Percentiles rank a stretch among this genome's conserved stretches.
Conservation (phyloP, 2,329 filamentous ascomycete species). For the Venturia nashicola region DNA sequence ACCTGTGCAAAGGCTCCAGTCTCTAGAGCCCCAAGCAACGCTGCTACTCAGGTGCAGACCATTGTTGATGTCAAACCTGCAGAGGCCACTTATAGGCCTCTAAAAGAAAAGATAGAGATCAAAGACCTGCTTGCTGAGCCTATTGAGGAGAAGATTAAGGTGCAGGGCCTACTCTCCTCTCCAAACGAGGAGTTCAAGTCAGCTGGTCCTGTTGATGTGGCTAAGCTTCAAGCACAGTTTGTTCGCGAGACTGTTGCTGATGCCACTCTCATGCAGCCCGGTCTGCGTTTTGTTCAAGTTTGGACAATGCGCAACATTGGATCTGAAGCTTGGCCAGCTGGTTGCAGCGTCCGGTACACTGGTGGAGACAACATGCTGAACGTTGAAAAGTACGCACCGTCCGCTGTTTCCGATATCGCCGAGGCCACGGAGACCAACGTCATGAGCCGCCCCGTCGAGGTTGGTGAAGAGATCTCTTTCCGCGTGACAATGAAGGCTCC, state of each 20-base stretch:
- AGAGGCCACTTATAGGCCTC: slow-evolving; percentile 26
- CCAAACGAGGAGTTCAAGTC: slow-evolving; percentile 14
- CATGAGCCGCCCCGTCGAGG: slow-evolving; percentile 53
- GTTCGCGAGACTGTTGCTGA: slow-evolving; percentile 68
- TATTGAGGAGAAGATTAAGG: slow-evolving; percentile 22
- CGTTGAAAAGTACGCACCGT: slow-evolving; percentile 66
- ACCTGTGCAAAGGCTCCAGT: slow-evolving; percentile 41
- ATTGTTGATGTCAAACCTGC: slow-evolving; percentile 43
- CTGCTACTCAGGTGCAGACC: slow-evolving; percentile 55
- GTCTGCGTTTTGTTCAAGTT: slow-evolving; percentile 71
- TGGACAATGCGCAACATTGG: slow-evolving; percentile 88
- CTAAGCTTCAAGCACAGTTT: slow-evolving; percentile 46
- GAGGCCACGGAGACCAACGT: slow-evolving; percentile 74
- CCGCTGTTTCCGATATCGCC: slow-evolving; percentile 64
- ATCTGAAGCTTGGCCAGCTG: slow-evolving; percentile 67
- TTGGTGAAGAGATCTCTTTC: slow-evolving; percentile 68
- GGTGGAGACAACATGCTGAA: slow-evolving; percentile 96
- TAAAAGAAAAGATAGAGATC: slow-evolving; percentile 28
- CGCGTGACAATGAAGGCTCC: slow-evolving; percentile 77
- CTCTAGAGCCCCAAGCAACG: slow-evolving; percentile 34
- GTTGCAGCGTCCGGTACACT: slow-evolving; percentile 81
- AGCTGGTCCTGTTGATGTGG: slow-evolving; percentile 2
- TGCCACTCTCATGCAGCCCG: slow-evolving; percentile 58
- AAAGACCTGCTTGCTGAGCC: slow-evolving; percentile 25
- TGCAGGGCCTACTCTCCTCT: slow-evolving; percentile 15